These are phyloP conservation scores for Cordyceps cateniannulata DNA, from an alignment of 2,329 filamentous ascomycete species.

Conservation along the genomic window DNA sequence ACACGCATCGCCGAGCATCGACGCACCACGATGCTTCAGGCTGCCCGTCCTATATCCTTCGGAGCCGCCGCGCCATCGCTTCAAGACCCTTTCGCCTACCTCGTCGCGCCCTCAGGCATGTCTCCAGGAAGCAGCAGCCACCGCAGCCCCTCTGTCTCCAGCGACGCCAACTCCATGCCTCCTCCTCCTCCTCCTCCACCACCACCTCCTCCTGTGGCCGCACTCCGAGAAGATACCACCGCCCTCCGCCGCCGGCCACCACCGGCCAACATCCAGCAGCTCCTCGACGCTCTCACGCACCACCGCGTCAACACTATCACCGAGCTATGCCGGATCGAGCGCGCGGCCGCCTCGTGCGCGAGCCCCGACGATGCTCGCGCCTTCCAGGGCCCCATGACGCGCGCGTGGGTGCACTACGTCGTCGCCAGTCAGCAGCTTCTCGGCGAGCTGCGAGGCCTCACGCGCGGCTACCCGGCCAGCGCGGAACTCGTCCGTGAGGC, in stretches of 20 bases:
- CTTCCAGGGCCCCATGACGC: slow-evolving; percentile 59
- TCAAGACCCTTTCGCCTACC: not conserved
- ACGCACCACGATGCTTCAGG: slow-evolving; percentile 19
- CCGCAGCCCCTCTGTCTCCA: slow-evolving; percentile 17
- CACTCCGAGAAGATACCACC: not conserved
- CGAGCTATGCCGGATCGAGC: slow-evolving; percentile 66
- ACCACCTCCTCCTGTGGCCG: no score
- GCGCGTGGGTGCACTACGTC: slow-evolving; percentile 67
- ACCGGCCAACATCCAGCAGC: slow-evolving; percentile 29
- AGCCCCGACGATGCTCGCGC: slow-evolving; percentile 52
- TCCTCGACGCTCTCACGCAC: slow-evolving; percentile 57
- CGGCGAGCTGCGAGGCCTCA: slow-evolving; percentile 62
- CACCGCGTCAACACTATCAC: slow-evolving; percentile 69
- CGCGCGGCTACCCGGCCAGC: slow-evolving; percentile 60
- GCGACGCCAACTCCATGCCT: not conserved
- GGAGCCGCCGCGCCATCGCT: slow-evolving; percentile 12
- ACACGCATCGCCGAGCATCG: not conserved
- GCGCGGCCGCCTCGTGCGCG: slow-evolving; percentile 52
- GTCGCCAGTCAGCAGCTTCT: slow-evolving; percentile 64
- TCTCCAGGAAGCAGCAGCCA: slow-evolving; percentile 11
- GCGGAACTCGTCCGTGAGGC: slow-evolving; percentile 60
- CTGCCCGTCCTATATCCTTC: slow-evolving; percentile 8
- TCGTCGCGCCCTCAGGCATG: slow-evolving; percentile 12
- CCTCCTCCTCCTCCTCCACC: not conserved
- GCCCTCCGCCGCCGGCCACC: not conserved